These are phyloP conservation scores for Ogataea zsoltii DNA, from an alignment of 805 yeast genomes.

Conservation along the genomic window DNA sequence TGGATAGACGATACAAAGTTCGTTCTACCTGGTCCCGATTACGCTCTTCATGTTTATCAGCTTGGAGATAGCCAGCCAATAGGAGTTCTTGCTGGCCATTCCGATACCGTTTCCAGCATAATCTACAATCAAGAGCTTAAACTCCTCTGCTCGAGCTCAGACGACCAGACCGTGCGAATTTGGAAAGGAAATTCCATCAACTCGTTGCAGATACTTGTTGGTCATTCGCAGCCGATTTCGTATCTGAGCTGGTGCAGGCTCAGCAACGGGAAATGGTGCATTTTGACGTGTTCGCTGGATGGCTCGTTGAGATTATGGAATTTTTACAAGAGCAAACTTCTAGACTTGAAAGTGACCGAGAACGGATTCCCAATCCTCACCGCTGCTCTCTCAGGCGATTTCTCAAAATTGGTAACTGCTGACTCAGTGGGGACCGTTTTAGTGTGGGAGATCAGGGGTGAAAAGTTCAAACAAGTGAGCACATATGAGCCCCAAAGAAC, in stretches of 20 bases:
- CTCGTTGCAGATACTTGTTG: constrained; percentile 47
- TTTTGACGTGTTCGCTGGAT: constrained; percentile 66
- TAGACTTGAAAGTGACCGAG: constrained; percentile 37
- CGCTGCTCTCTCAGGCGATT: constrained; percentile 53
- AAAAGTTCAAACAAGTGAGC: constrained; percentile 16
- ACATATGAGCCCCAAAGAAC: constrained; percentile 28
- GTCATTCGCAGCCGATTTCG: constrained; percentile 61
- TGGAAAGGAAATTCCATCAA: constrained; percentile 71
- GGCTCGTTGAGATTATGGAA: constrained; percentile 74
- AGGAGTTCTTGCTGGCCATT: constrained; percentile 65
- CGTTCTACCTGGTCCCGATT: constrained; percentile 64
- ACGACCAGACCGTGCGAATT: constrained; percentile 68
- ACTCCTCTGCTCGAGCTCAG: constrained; percentile 72
- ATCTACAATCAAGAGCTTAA: constrained; percentile 52
- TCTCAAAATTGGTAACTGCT: constrained; percentile 56
- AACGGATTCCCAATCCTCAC: constrained; percentile 58
- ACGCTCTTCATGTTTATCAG: constrained; percentile 57
- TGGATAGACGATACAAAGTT: constrained; percentile 75
- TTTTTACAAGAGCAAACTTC: constrained; percentile 41
- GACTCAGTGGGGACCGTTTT: constrained; percentile 62
- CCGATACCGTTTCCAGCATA: constrained; percentile 55
- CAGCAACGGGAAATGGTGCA: constrained; percentile 21
- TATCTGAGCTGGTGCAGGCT: constrained; percentile 55
- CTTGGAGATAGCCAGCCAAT: constrained; percentile 47
- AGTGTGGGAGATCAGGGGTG: constrained; percentile 46